These are phyloP conservation scores for Vigna angularis DNA, from an alignment of 306 rosid species.

Conservation along the genomic window DNA sequence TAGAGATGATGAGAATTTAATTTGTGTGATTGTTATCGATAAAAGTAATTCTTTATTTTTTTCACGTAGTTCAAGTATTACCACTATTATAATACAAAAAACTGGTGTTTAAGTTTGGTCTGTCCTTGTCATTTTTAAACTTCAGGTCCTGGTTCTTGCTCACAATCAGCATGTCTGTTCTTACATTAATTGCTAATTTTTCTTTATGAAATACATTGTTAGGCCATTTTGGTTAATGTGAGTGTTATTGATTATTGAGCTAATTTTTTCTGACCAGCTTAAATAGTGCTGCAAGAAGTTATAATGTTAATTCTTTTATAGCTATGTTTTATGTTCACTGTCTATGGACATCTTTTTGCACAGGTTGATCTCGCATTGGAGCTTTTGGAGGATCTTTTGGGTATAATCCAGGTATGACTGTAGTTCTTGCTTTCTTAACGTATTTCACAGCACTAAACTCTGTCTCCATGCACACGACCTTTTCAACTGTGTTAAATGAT, in stretches of 20 bases:
- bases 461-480: conserved; percentile 1
- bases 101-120: conserved; percentile 23
- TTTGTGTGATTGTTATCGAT: too few relatives aligned
- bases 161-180: background rate
- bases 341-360: conserved; percentile 40
- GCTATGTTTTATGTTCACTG: conserved; percentile 31
- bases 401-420: conserved; percentile 73
- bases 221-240: conserved; percentile 10
- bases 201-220: conserved; percentile 12
- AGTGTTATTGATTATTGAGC: conserved; percentile 21
- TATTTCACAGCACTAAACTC: background rate
- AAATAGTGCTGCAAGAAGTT: conserved; percentile 1
- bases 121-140: conserved; percentile 9
- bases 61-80: background rate
- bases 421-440: conserved; percentile 4
- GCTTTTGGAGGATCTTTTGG: conserved; percentile 95
- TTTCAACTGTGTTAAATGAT: conserved; percentile 19
- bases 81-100: conserved; percentile 9
- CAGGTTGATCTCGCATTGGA: conserved; percentile 92
- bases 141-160: conserved; percentile 27
- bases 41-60: too few relatives aligned
- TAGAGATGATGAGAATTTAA: too few relatives aligned
- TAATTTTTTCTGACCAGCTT: conserved; percentile 2
- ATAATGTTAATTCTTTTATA: background rate
- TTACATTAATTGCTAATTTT: conserved; percentile 9